Percentiles rank a stretch among this genome's conserved stretches.
These are phyloP conservation scores for Hypomyces rosellus DNA, from an alignment of 2,329 filamentous ascomycete species.

Conservation along the genomic window DNA sequence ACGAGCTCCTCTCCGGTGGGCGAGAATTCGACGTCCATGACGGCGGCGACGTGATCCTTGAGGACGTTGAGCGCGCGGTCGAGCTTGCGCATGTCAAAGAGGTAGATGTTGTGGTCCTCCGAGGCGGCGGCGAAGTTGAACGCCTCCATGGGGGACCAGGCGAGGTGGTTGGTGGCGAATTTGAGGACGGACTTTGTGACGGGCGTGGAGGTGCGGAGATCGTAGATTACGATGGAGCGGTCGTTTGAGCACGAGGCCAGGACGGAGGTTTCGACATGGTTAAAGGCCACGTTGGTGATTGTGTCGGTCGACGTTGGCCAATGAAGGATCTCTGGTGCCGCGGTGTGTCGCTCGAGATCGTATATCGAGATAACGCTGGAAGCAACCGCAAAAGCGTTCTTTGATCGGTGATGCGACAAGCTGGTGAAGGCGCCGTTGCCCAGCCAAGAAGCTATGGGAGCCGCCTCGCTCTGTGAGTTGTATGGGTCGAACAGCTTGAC, in stretches of 20 bases:
- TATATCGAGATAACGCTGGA: conserved; percentile 80
- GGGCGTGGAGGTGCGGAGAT: conserved; percentile 79
- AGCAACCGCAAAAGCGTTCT: conserved; percentile 71
- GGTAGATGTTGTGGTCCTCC: conserved; percentile 82
- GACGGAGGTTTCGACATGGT: conserved; percentile 88
- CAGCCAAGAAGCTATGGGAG: conserved; percentile 79
- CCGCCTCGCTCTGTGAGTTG: conserved; percentile 58
- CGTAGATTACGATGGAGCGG: conserved; percentile 82
- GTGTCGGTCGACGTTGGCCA: conserved; percentile 91
- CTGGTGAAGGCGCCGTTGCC: conserved; percentile 77
- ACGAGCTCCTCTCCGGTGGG: conserved; percentile 93
- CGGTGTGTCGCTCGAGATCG: conserved; percentile 74
- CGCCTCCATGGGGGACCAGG: conserved; percentile 95
- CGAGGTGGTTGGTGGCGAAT: conserved; percentile 74
- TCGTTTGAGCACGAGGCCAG: conserved; percentile 81
- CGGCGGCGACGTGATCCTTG: conserved; percentile 81
- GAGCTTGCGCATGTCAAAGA: conserved; percentile 93
- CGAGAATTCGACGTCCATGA: conserved; percentile 95
- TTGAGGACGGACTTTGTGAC: conserved; percentile 74
- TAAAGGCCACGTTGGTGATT: conserved; percentile 82
- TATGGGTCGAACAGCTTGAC: conserved; percentile 93
- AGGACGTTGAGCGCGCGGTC: conserved; percentile 81
- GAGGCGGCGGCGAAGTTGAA: conserved; percentile 92
- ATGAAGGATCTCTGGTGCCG: conserved; percentile 72
- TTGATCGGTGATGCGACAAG: conserved; percentile 73